Conservation (phyloP, 768 basidiomycete species). For the Suillus tomentosus region DNA sequence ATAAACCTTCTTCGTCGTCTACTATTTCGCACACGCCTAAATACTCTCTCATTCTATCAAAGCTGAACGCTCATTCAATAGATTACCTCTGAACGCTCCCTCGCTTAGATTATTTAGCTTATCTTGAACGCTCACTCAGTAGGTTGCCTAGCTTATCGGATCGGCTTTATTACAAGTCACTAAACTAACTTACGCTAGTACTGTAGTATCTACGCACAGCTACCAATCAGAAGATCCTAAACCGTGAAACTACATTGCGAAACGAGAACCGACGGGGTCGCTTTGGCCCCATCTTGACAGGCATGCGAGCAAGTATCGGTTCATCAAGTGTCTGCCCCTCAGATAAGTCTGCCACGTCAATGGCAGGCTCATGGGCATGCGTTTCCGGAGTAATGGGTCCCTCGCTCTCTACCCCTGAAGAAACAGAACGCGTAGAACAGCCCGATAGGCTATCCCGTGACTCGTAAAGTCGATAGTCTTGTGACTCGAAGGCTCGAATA, state of each 20-base stretch:
- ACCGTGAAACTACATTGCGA: conserved; percentile 5
- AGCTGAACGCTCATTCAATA: background rate
- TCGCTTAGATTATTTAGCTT: background rate
- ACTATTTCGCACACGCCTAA: conserved; percentile 13
- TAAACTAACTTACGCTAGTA: background rate
- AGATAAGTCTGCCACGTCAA: conserved; percentile 46
- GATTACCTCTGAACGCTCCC: no score
- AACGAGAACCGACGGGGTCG: background rate
- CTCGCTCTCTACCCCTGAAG: conserved; percentile 32
- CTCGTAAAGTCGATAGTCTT: conserved; percentile 5
- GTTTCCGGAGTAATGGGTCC: conserved; percentile 54
- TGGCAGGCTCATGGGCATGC: conserved; percentile 40
- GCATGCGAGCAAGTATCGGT: background rate
- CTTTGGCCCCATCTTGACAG: conserved; percentile 2
- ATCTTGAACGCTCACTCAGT: background rate
- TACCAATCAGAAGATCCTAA: conserved; percentile 1
- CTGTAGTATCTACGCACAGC: background rate
- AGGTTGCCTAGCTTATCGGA: background rate
- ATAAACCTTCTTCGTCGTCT: conserved; percentile 10
- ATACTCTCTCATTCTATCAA: conserved; percentile 6
- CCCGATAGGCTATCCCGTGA: background rate
- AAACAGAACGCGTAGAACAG: conserved; percentile 4
- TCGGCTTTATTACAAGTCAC: background rate
- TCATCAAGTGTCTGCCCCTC: conserved; percentile 33
- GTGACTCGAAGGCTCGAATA: background rate